These are phyloP conservation scores for Arthrobotrys pseudoclavata DNA, from an alignment of 2,329 filamentous ascomycete genomes.

Conservation along the genomic window DNA sequence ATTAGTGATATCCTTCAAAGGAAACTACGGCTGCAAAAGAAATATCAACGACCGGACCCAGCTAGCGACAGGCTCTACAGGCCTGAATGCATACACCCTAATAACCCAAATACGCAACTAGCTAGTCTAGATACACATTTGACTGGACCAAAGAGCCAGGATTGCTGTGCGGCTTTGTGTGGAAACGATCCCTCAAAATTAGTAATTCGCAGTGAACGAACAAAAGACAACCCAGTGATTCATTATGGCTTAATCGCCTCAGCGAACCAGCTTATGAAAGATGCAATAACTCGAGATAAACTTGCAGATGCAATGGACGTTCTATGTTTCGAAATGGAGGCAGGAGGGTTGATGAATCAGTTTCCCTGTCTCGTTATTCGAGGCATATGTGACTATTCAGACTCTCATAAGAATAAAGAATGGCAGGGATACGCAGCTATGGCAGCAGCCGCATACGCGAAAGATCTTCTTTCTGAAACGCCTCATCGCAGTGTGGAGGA, in stretches of 20 bases:
- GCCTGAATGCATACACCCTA: constrained; percentile 1
- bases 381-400: constrained; percentile 33
- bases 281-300: constrained; percentile 30
- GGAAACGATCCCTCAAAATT: constrained; percentile 49
- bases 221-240: constrained; percentile 1
- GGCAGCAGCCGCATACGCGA: constrained; percentile 21
- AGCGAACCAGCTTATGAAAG: constrained; percentile 45
- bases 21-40: constrained; percentile 6
- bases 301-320: constrained; percentile 8
- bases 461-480: constrained; percentile 15
- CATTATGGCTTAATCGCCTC: constrained; percentile 48
- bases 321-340: constrained; percentile 41
- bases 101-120: constrained; percentile 7
- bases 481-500: background rate
- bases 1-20: constrained; percentile 5
- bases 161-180: background rate
- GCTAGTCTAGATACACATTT: background rate
- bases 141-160: background rate
- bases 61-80: constrained; percentile 64
- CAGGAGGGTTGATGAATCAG: constrained; percentile 31
- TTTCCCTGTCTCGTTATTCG: constrained; percentile 24
- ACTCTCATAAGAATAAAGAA: constrained; percentile 31
- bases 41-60: constrained; percentile 63
- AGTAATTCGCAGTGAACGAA: constrained; percentile 53
- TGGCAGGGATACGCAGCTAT: constrained; percentile 42